These are phyloP conservation scores for Blastobotrys terrestris DNA, from an alignment of 805 yeast genomes.

Conservation along the genomic window DNA sequence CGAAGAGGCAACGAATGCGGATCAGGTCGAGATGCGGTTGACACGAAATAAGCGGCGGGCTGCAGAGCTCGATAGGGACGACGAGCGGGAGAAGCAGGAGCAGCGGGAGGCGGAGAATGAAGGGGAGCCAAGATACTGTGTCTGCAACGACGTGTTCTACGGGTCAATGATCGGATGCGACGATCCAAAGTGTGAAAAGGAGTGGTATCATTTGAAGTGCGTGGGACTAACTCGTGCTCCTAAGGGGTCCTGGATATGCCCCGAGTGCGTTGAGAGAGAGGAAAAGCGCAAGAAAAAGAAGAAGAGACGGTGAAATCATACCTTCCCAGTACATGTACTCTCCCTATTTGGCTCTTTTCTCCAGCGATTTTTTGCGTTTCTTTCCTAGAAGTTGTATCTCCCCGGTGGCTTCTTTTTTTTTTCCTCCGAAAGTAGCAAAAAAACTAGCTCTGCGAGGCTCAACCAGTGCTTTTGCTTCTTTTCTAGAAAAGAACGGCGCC, in stretches of 20 bases:
- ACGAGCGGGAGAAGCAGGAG: not conserved
- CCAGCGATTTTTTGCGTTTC: too few species aligned
- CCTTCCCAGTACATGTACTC: too few species aligned
- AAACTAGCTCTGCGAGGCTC: too few species aligned
- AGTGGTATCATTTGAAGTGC: slow-evolving; percentile 93
- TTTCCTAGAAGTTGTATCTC: too few species aligned
- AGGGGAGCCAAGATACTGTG: slow-evolving; percentile 36
- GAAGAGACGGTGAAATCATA: not conserved
- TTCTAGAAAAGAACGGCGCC: too few species aligned
- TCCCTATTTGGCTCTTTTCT: too few species aligned
- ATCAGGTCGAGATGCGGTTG: not conserved
- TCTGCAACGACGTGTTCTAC: slow-evolving; percentile 40
- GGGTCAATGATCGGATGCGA: slow-evolving; percentile 95
- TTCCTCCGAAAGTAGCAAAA: too few species aligned
- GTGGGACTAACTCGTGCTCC: slow-evolving; percentile 77
- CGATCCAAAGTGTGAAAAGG: slow-evolving; percentile 64
- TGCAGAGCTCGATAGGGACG: slow-evolving; percentile 9
- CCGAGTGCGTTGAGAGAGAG: slow-evolving; percentile 38
- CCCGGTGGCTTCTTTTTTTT: too few species aligned
- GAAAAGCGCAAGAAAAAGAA: not conserved
- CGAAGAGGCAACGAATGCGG: not conserved
- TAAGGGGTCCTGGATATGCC: slow-evolving; percentile 72
- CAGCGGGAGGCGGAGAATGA: not conserved
- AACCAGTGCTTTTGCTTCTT: too few species aligned
- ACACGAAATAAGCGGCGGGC: slow-evolving; percentile 1